phyloP scores from a whole-genome alignment of 805 yeast species.

The Saitoella complicata region DNA sequence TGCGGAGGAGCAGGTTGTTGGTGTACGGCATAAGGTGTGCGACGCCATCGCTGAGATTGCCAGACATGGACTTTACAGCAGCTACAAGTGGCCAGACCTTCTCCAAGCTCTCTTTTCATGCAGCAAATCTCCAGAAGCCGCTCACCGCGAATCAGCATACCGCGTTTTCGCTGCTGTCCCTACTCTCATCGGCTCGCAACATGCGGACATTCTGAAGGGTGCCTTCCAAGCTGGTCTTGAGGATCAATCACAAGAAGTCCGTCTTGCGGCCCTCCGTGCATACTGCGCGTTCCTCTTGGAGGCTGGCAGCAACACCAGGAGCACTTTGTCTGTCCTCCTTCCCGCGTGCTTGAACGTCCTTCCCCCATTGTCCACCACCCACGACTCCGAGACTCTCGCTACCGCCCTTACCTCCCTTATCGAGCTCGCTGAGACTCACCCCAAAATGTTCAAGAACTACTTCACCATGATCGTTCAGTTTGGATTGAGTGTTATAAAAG shows the following conservation, averaged over 20 bases:
- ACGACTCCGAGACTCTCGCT: constrained; percentile 68
- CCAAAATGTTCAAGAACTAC: constrained; percentile 84
- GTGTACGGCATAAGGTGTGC: constrained; percentile 77
- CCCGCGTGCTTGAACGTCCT: constrained; percentile 75
- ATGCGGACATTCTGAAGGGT: constrained; percentile 41
- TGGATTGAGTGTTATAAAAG: constrained; percentile 66
- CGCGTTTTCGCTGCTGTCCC: constrained; percentile 80
- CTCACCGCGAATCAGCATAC: constrained; percentile 77
- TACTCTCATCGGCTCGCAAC: constrained; percentile 46
- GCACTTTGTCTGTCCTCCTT: constrained; percentile 53
- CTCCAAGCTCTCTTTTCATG: constrained; percentile 62
- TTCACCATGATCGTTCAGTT: constrained; percentile 78
- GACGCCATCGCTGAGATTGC: constrained; percentile 93
- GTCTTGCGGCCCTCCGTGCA: constrained; percentile 83
- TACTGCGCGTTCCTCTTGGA: constrained; percentile 78
- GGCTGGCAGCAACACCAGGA: constrained; percentile 68
- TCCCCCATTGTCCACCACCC: constrained; percentile 65
- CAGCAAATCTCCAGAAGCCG: constrained; percentile 36
- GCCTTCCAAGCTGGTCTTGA: constrained; percentile 68
- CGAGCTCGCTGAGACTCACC: constrained; percentile 83
- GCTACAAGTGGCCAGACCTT: constrained; percentile 65
- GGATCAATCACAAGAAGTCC: constrained; percentile 64
- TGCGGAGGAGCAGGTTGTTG: constrained; percentile 43
- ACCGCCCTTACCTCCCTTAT: constrained; percentile 78
- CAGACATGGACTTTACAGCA: constrained; percentile 22